These are phyloP conservation scores for Amorphotheca resinae DNA, from an alignment of 495 filamentous ascomycete species.

Conservation along the genomic window DNA sequence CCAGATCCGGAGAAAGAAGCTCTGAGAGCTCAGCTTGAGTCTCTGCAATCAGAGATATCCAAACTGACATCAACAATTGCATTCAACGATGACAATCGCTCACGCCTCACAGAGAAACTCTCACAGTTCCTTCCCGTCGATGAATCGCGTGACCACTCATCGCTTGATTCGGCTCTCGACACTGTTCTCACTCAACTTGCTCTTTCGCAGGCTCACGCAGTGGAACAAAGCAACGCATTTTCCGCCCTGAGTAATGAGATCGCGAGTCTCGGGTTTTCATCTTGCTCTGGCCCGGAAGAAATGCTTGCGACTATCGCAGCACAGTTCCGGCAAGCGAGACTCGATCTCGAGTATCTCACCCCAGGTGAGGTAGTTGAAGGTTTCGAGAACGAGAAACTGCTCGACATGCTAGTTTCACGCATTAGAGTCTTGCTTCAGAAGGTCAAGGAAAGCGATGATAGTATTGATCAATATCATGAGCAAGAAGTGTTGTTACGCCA, in stretches of 20 bases:
- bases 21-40: constrained; percentile 12
- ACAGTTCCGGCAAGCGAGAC: constrained; percentile 50
- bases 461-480: constrained; percentile 43
- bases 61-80: constrained; percentile 13
- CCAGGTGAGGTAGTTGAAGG: constrained; percentile 44
- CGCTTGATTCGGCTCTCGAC: constrained; percentile 26
- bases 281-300: constrained; percentile 30
- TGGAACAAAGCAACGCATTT: constrained; percentile 28
- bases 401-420: constrained; percentile 31
- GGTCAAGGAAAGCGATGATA: constrained; percentile 37
- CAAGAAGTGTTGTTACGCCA: constrained; percentile 32
- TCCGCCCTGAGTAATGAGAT: constrained; percentile 32
- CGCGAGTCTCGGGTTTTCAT: constrained; percentile 41
- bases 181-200: constrained; percentile 27
- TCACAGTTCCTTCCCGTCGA: constrained; percentile 11
- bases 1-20: constrained; percentile 31
- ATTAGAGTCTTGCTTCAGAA: constrained; percentile 33
- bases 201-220: constrained; percentile 23
- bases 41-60: constrained; percentile 11
- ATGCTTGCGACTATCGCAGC: constrained; percentile 37
- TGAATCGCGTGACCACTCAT: constrained; percentile 12
- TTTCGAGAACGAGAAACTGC: constrained; percentile 27
- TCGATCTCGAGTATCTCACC: constrained; percentile 52
- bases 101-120: constrained; percentile 17
- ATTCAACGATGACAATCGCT: constrained; percentile 13